Evolutionary conservation across 306 rosid species (phyloP), one percentile per base, ranked within the genome.

Genomic region (Betula pendula): DNA sequence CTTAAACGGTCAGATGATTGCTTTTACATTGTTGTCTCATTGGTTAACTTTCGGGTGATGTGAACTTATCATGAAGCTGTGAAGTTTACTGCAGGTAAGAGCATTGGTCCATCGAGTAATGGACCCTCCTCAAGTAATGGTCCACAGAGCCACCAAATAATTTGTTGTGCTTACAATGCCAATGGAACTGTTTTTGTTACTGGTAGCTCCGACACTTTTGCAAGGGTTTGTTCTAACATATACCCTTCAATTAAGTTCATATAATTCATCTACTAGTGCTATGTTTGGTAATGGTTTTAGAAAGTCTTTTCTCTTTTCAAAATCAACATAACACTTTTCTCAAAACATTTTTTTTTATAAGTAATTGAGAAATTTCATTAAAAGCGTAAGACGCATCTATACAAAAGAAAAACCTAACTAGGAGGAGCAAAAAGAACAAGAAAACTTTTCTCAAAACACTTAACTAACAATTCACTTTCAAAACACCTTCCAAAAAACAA

Each of bases 131-230:
- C 91, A 72, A 89, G 87, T 73, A 89, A 83, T 85, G 88, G 75
- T 72, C 88, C 82, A 58, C 94, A 78, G 47, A 84, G 85, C 81
- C 81, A 63, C 84, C 98, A 90, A 65, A 87, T 93, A 89, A 94
- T 93, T 82, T 93, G 98, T 55, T 93, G 98, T 85, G 90, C 94
- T 75, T 93, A 80, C 84, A 93, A 93, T 63, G 98, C 96, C 62
- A 91, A 84, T 72, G 98, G 98, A 70, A 88, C 98, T 58, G 91
- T 89, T 78, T 93, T 93, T 89, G 98, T 93, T 75, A 93, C 96
- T 40, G 98, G 96, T 69, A 93, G 98, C 83, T 88, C 98, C 53
- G 98, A 93, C 82, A 93, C 94, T 76, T 84, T 68, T 88, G 98
- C 98, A 25, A 85, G 98, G 91, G 98, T 93, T 75, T 76, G 85